Base-by-base conservation (phyloP, 495 filamentous ascomycete genomes). In the Chaetomium fimeti region DNA sequence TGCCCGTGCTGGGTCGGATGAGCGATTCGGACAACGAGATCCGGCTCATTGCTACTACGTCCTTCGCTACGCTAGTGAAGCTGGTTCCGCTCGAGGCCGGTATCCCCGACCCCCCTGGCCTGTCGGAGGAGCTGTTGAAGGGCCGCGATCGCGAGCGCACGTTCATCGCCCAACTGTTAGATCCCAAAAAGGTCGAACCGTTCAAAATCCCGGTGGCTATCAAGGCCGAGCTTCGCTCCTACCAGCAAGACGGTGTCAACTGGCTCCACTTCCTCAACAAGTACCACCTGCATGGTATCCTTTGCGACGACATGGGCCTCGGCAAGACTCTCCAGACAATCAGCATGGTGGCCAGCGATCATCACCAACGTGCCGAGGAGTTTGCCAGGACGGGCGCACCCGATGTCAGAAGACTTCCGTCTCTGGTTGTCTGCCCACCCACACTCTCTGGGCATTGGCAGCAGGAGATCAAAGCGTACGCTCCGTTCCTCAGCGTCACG, bases 361-460 rank as follows among this genome's bases (percentile, higher is more conserved):
- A 98, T 73, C 92, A 97, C 72, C 80, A 94, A 73, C 89, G 94
- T 52, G 91, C 89, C 8, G 91, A 97, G 71, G 92, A 97, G 73
- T 97, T 87, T 68, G 85, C 84, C 54, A 90, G 87, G 74, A 94
- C 92, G 1, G 82, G 87, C 57, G 82, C 88, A 18, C 80, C 84
- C 11, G 93, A 98, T 71, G 82, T 85, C 32, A 84, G 92, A 40
- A 88, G 85, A 62, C 80, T 97, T 2, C 93, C 95, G 4, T 97
- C 93, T 27, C 82, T 98, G 57, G 97, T 98, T 64, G 86, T 98
- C 59, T 98, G 94, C 71, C 94, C 94, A 15, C 93, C 94, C 2
- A 97, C 95, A 0, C 84, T 98, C n/a, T 97, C 94, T 13, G 94
- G 94, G 9, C 94, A 98, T 76, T 98, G 94, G 94, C 91, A 96